Evolutionary conservation across 441 rosid species (phyloP).

Genomic region (Erysimum pusillum): DNA sequence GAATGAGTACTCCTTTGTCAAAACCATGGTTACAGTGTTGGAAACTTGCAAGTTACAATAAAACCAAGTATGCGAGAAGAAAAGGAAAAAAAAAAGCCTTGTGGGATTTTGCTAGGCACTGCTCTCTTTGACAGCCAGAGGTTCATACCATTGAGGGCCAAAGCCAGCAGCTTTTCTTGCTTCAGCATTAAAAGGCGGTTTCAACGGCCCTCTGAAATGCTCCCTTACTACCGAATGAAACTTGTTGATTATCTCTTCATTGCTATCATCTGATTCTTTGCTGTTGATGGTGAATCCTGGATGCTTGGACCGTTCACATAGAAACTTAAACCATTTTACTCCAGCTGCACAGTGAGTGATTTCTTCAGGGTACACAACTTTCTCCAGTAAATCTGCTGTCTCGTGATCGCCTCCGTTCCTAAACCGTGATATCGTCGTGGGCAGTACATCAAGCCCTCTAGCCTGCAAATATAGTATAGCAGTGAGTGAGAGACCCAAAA

Average conservation of each 20-base stretch:
- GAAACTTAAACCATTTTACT: constrained; percentile 51
- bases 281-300: constrained; percentile 21
- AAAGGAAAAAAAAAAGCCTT: neutral
- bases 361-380: constrained; percentile 81
- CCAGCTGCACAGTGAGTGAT: constrained; percentile 58
- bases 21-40: constrained; percentile 26
- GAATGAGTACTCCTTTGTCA: constrained; percentile 8
- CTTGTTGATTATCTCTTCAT: constrained; percentile 59
- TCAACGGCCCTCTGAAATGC: constrained; percentile 87
- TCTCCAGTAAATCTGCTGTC: constrained; percentile 82
- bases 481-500: neutral
- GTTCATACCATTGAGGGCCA: constrained; percentile 88
- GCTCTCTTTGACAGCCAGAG: constrained; percentile 73
- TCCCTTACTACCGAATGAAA: constrained; percentile 74
- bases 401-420: constrained; percentile 80
- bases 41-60: constrained; percentile 23
- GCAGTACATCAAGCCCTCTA: constrained; percentile 90
- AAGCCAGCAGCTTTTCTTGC: constrained; percentile 95
- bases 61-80: constrained; percentile 6
- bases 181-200: constrained; percentile 70
- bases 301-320: constrained; percentile 43
- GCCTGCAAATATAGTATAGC: constrained; percentile 56
- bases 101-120: constrained; percentile 10
- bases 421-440: constrained; percentile 82
- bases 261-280: constrained; percentile 33